Evolutionary conservation across 2,329 filamentous ascomycete species (phyloP), one percentile per base, ranked within the genome.

Genomic region (Botrytis cinerea): DNA sequence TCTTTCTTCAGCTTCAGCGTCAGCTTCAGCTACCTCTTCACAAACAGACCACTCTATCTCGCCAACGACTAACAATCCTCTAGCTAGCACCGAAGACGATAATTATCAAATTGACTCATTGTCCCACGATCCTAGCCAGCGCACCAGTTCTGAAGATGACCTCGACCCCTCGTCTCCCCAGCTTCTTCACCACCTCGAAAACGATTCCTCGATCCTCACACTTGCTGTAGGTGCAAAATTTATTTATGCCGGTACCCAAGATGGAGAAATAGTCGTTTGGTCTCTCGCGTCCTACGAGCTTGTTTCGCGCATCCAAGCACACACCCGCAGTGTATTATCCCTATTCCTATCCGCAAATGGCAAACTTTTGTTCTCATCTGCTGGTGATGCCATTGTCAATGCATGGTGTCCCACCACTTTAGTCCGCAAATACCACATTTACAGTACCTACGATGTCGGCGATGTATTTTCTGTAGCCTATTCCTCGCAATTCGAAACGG

Each of bases 401-500:
- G 93, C 97, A 60, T 99, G 96, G 96, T 92, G 90, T 78, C 93
- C 95, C 2, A 87, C 85, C 61, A 91, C 90, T 9, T 90, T 97
- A 81, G 88, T 87, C 73, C 90, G 92, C 43, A 86, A 96, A 0
- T 96, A 95, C 84, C 94, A 96, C 76, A 93, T 98, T 75, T 97
- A 97, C 85, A 97, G 94, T 75, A 92, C 91, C 67, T 95, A 97
- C 82, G 96, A 98, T 78, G 93, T 97, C 59, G 96, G 96, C 74
- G 96, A 99, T 83, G 90, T 99, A 74, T 98, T 98, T 82, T 97
- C 94, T 78, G 91, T 97, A n/a, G 92, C 92, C 1, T 98, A 97
- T 82, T 97, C 94, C 6, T 84, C 90, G 10, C 87, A 90, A 77
- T 86, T 93, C 78, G 89, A 95, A 77, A 97, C 92, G 0, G 87